A percentile compares a stretch with the other conserved stretches of the same genome.
phyloP scores from a whole-genome alignment of 768 basidiomycete species.

The Trametes cinnabarina region DNA sequence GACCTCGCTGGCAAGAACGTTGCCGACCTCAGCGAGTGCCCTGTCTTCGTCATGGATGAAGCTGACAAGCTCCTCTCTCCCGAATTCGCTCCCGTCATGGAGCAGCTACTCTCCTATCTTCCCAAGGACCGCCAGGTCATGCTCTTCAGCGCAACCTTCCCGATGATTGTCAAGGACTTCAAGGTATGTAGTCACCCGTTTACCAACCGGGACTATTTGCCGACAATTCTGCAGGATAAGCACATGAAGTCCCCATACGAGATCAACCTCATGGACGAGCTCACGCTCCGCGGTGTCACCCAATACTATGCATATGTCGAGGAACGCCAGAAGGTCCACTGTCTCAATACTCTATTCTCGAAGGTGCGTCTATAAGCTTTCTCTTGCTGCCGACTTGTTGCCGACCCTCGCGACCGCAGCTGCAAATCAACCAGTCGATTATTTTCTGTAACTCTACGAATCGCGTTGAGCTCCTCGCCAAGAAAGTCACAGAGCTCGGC shows the following conservation, averaged over 20 bases:
- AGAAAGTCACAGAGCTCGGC: slow-evolving; percentile 98
- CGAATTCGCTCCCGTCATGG: slow-evolving; percentile 98
- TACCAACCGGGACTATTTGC: neutral
- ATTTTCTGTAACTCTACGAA: slow-evolving; percentile 99
- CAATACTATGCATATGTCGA: slow-evolving; percentile 99
- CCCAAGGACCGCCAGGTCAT: slow-evolving; percentile 91
- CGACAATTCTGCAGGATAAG: slow-evolving; percentile 64
- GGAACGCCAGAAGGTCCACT: slow-evolving; percentile 99
- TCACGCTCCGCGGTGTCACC: slow-evolving; percentile 96
- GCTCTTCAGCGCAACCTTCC: slow-evolving; percentile 99
- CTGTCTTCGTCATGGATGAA: slow-evolving; percentile 99
- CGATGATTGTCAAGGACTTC: slow-evolving; percentile 98
- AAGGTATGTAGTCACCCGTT: slow-evolving; percentile 53
- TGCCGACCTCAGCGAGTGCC: slow-evolving; percentile 91
- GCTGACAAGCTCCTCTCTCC: slow-evolving; percentile 97
- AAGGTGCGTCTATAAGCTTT: slow-evolving; percentile 54
- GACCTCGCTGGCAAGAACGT: slow-evolving; percentile 92
- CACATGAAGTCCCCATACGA: slow-evolving; percentile 96
- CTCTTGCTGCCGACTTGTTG: neutral
- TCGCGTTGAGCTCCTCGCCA: slow-evolving; percentile 97
- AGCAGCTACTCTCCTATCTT: slow-evolving; percentile 85
- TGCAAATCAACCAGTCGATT: slow-evolving; percentile 99
- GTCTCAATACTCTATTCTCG: slow-evolving; percentile 98
- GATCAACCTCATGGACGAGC: slow-evolving; percentile 99
- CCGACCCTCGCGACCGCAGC: slow-evolving; percentile 42